These are phyloP conservation scores for Beauveria sp. DNA, from an alignment of 2,329 filamentous ascomycete species.

Conservation along the genomic window DNA sequence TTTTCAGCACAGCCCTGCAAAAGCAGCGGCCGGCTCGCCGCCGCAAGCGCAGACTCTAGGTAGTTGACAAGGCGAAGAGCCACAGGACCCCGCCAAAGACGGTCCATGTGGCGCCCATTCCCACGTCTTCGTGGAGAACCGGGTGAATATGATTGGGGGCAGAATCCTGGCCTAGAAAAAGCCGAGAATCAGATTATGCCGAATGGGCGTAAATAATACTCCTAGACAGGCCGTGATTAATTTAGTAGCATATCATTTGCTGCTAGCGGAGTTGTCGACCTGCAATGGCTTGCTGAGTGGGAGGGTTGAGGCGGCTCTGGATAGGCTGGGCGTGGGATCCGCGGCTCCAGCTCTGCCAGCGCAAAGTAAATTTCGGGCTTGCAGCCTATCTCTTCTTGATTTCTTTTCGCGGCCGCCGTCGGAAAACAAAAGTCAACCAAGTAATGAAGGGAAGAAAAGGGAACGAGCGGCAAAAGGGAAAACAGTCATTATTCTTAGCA, in stretches of 20 bases:
- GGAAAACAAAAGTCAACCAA: neutral
- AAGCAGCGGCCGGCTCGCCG: constrained; percentile 4
- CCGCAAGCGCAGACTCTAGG: neutral
- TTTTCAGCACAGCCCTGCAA: neutral
- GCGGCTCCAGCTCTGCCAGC: neutral
- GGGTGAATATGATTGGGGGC: neutral
- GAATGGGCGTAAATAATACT: neutral
- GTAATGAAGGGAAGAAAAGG: too few species aligned
- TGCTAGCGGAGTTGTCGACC: neutral
- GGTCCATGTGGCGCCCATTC: constrained; percentile 3
- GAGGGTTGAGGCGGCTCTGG: constrained; percentile 7
- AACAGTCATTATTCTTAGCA: neutral
- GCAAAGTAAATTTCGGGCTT: neutral
- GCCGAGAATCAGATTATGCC: too few species aligned
- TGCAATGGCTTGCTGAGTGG: neutral
- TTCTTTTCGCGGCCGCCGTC: neutral
- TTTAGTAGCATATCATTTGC: neutral
- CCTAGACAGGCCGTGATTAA: too few species aligned
- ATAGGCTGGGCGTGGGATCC: constrained; percentile 4
- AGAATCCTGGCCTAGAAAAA: neutral
- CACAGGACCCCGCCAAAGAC: neutral
- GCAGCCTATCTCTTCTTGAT: neutral
- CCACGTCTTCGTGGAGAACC: constrained; percentile 1
- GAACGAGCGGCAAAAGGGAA: neutral
- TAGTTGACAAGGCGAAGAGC: neutral